Evolutionary conservation across 2,329 filamentous ascomycete genomes (phyloP).

Genomic region (Fusarium chuoi): DNA sequence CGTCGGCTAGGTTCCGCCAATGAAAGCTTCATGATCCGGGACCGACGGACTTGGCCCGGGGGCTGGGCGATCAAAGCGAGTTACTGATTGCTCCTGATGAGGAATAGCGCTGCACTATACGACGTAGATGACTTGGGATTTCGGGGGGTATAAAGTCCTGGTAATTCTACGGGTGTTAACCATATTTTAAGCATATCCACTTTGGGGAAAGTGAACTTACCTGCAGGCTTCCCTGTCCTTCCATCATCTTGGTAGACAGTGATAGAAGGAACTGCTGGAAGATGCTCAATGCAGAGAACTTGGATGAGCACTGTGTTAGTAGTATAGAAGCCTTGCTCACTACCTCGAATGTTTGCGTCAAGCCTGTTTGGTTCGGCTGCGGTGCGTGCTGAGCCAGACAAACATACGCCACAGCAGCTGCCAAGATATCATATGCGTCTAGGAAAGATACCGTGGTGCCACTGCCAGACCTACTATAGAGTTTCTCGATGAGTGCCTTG

Average conservation of each 20-base stretch:
- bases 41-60: slow-evolving; percentile 1
- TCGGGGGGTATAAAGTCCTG: background rate
- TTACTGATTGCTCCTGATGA: background rate
- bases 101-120: background rate
- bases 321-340: slow-evolving; percentile 23
- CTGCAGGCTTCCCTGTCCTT: background rate
- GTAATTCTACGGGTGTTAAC: background rate
- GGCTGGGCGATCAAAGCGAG: background rate
- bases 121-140: slow-evolving; percentile 8
- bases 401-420: slow-evolving; percentile 5
- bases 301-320: slow-evolving; percentile 12
- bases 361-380: background rate
- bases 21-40: background rate
- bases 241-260: slow-evolving; percentile 10
- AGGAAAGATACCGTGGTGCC: slow-evolving; percentile 2
- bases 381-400: background rate
- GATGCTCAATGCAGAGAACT: background rate
- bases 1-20: slow-evolving; percentile 10
- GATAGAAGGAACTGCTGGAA: slow-evolving; percentile 21
- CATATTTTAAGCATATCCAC: background rate
- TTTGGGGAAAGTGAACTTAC: background rate
- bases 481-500: slow-evolving; percentile 3
- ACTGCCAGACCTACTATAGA: background rate
- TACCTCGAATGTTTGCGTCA: slow-evolving; percentile 18
- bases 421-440: slow-evolving; percentile 20